Evolutionary conservation across 495 filamentous ascomycete species (phyloP).

Genomic region (Neurospora sp.): DNA sequence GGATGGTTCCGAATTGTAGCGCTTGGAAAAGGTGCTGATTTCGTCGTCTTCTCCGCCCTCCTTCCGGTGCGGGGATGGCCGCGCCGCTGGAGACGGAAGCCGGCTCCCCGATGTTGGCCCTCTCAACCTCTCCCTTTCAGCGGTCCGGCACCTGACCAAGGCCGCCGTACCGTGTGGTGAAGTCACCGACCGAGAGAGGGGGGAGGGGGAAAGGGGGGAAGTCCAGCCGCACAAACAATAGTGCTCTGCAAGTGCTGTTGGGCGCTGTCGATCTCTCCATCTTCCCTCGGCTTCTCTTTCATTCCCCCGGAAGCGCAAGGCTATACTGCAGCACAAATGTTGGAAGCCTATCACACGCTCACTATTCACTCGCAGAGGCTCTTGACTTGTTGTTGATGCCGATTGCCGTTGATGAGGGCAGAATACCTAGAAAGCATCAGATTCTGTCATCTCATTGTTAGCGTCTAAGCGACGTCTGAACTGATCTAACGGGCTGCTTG

Average conservation of each 20-base stretch:
- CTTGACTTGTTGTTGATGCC: neutral
- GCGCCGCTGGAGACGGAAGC: neutral
- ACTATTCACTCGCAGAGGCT: neutral
- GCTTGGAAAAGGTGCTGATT: neutral
- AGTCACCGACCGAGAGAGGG: neutral
- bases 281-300: neutral
- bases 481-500: too few species aligned
- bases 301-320: neutral
- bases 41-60: neutral
- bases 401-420: too few species aligned
- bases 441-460: neutral
- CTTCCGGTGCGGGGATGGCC: neutral
- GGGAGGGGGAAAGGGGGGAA: neutral
- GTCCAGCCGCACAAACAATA: neutral
- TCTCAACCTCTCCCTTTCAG: neutral
- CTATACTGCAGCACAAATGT: neutral
- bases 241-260: neutral
- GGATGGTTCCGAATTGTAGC: neutral
- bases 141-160: neutral
- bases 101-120: neutral
- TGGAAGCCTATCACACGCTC: neutral
- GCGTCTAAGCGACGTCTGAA: neutral
- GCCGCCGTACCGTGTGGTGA: neutral
- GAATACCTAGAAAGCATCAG: too few species aligned
- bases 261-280: neutral